Percentiles rank a stretch among this genome's conserved stretches.
Evolutionary conservation across 495 filamentous ascomycete genomes (phyloP).

Genomic region (Elasticomyces elasticus): DNA sequence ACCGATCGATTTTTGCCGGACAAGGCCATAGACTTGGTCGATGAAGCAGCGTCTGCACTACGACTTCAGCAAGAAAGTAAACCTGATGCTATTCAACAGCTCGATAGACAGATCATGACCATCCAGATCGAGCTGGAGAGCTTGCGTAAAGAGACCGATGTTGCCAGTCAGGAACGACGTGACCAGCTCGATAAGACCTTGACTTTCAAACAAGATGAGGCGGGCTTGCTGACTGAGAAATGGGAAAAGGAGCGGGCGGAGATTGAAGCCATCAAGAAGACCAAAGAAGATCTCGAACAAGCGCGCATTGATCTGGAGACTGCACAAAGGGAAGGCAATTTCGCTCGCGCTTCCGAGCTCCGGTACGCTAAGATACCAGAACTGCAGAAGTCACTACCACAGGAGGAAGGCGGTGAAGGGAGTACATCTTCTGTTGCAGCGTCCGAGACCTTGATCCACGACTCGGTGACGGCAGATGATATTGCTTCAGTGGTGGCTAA

Average conservation of each 20-base stretch:
- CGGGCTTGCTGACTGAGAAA: constrained; percentile 52
- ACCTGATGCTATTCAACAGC: constrained; percentile 78
- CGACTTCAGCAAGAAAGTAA: constrained; percentile 94
- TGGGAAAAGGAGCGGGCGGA: constrained; percentile 88
- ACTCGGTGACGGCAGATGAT: constrained; percentile 86
- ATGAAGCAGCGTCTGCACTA: constrained; percentile 86
- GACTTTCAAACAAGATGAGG: constrained; percentile 63
- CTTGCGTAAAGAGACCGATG: constrained; percentile 84
- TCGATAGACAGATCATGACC: constrained; percentile 92
- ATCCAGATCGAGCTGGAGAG: constrained; percentile 97
- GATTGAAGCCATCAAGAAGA: constrained; percentile 74
- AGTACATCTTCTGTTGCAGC: constrained; percentile 27
- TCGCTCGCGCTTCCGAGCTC: constrained; percentile 75
- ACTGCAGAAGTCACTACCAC: constrained; percentile 67
- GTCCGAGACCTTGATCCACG: constrained; percentile 62
- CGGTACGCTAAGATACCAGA: constrained; percentile 76
- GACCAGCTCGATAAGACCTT: constrained; percentile 70
- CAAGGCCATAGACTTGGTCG: constrained; percentile 93
- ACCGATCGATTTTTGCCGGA: constrained; percentile 92
- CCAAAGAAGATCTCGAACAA: constrained; percentile 73
- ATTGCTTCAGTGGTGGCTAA: constrained; percentile 86
- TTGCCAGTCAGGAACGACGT: constrained; percentile 76
- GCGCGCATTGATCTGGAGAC: constrained; percentile 76
- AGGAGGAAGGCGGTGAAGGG: constrained; percentile 46
- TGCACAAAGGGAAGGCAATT: constrained; percentile 85